Percentiles rank a stretch among this genome's conserved stretches.
phyloP scores from a whole-genome alignment of 169 alveolate species.

The Cryptosporidium viatorum region DNA sequence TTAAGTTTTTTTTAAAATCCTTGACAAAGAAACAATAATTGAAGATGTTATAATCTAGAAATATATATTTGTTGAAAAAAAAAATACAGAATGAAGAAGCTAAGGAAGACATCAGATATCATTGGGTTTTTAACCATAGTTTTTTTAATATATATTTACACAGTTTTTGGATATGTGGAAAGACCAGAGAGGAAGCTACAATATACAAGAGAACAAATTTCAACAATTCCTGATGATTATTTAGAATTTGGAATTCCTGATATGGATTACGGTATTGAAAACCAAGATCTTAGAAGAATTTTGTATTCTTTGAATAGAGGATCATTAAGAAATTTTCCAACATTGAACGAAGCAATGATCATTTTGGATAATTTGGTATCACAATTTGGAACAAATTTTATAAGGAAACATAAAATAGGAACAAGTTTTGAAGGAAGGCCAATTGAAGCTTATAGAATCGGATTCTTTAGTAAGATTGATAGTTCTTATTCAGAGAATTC shows the following conservation, averaged over 20 bases:
- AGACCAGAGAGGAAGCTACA: constrained; percentile 26
- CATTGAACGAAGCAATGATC: constrained; percentile 3
- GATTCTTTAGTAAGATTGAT: constrained; percentile 3
- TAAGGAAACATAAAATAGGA: constrained; percentile 19
- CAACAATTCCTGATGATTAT: constrained; percentile 45
- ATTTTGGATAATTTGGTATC: constrained; percentile 12
- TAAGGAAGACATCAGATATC: background rate
- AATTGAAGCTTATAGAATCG: constrained; percentile 39
- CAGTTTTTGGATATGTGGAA: background rate
- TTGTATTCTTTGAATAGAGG: constrained; percentile 32
- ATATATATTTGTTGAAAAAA: background rate
- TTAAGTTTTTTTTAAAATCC: background rate
- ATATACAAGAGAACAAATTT: constrained; percentile 21
- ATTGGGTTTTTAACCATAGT: background rate
- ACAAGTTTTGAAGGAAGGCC: constrained; percentile 41
- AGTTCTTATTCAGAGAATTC: background rate
- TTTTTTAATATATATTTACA: background rate
- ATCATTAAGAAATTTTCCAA: constrained; percentile 47
- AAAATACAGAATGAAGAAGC: background rate
- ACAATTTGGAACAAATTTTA: constrained; percentile 28
- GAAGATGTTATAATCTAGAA: background rate
- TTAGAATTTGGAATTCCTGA: background rate
- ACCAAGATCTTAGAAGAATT: constrained; percentile 4
- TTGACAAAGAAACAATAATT: background rate
- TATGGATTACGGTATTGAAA: constrained; percentile 13